Evolutionary conservation across 2,329 filamentous ascomycete genomes (phyloP).

Genomic region (Trichoderma afroharzianum): DNA sequence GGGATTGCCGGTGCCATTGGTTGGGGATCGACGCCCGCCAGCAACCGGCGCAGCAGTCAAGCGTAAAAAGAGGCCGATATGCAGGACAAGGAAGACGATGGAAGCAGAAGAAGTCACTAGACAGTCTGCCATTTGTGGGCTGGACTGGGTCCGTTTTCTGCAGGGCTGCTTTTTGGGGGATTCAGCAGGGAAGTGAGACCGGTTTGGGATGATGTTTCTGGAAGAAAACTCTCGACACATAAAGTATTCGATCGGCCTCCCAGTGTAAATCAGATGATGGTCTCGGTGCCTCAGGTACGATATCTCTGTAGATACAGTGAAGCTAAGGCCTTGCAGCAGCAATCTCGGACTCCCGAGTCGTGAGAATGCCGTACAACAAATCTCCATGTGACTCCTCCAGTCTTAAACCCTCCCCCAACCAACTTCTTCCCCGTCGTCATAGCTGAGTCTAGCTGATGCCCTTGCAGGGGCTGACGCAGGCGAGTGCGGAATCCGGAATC

Average conservation of each 20-base stretch:
- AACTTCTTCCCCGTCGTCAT: background rate
- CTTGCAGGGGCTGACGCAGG: conserved; percentile 6
- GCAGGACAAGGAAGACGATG: background rate
- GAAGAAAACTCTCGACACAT: background rate
- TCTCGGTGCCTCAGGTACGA: background rate
- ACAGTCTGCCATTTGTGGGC: background rate
- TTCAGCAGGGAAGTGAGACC: background rate
- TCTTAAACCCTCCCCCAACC: background rate
- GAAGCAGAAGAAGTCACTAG: background rate
- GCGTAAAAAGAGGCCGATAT: background rate
- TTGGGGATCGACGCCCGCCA: background rate
- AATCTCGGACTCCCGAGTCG: background rate
- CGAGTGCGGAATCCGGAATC: background rate
- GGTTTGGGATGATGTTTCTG: conserved; percentile 3
- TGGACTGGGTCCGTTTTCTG: background rate
- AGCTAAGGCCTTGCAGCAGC: background rate
- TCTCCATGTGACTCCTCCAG: conserved; percentile 5
- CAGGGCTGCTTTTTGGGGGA: background rate
- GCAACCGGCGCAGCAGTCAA: background rate
- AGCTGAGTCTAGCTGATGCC: conserved; percentile 9
- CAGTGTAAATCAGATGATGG: background rate
- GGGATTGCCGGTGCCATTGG: background rate
- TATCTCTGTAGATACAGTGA: background rate
- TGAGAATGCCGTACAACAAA: background rate
- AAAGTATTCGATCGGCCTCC: background rate